Conservation (phyloP, 225 moss, liverwort and hornwort species). For the Physcomitrium patens region DNA sequence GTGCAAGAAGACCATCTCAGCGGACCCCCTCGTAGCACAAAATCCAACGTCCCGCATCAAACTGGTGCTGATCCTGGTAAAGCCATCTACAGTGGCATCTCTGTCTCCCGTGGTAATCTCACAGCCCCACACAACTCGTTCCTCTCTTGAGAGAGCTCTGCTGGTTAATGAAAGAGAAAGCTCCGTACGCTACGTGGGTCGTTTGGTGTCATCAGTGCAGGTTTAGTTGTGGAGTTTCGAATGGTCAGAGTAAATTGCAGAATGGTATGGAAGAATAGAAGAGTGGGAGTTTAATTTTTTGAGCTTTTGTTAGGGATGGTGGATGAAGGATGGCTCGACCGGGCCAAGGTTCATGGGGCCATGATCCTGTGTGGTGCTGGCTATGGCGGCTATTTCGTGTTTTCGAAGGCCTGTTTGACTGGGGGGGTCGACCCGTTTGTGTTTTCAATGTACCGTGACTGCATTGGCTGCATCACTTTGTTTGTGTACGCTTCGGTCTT, state of each 20-base stretch:
- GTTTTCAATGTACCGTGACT: constrained; percentile 52
- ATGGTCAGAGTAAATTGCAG: neutral
- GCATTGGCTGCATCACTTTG: constrained; percentile 38
- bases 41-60: too few relatives aligned
- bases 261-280: neutral
- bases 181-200: too few relatives aligned
- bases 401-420: constrained; percentile 39
- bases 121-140: too few relatives aligned
- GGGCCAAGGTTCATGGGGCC: constrained; percentile 36
- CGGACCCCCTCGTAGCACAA: too few relatives aligned
- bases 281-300: neutral
- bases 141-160: too few relatives aligned
- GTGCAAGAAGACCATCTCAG: too few relatives aligned
- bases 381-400: constrained; percentile 48
- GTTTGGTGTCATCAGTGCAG: too few relatives aligned
- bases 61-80: too few relatives aligned
- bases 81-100: too few relatives aligned
- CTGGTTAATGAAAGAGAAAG: too few relatives aligned
- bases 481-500: constrained; percentile 36
- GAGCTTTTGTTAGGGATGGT: constrained; percentile 21
- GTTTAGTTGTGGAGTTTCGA: too few relatives aligned
- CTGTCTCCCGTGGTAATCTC: too few relatives aligned
- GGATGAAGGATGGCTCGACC: constrained; percentile 17
- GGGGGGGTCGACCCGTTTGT: constrained; percentile 49
- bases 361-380: constrained; percentile 26